phyloP scores from a whole-genome alignment of 192 early-diverging fungal genomes.

The Chytriomyces sp. region DNA sequence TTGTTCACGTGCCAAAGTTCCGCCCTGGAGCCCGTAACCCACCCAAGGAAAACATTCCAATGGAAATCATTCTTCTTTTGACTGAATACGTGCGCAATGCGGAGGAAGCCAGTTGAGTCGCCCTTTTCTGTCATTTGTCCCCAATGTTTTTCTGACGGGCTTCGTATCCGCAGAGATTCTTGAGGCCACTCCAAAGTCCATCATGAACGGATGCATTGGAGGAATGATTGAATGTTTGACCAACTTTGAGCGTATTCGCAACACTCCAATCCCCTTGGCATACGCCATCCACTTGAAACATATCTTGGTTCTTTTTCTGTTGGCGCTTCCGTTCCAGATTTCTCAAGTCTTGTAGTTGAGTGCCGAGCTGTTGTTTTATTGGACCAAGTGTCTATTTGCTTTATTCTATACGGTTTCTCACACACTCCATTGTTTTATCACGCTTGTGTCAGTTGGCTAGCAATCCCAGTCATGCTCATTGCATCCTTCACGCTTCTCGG shows the following conservation, averaged over 20 bases:
- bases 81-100: constrained; percentile 30
- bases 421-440: not conserved
- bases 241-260: constrained; percentile 71
- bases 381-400: not conserved
- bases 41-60: constrained; percentile 8
- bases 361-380: constrained; percentile 35
- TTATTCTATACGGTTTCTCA: constrained; percentile 20
- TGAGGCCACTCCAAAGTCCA: constrained; percentile 39
- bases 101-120: not conserved
- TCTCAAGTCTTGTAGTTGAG: constrained; percentile 46
- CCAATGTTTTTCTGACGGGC: not conserved
- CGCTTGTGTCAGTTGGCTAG: constrained; percentile 41
- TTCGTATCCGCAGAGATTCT: constrained; percentile 35
- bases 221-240: constrained; percentile 63
- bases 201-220: constrained; percentile 42
- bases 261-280: constrained; percentile 72
- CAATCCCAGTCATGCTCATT: constrained; percentile 71
- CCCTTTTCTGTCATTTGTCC: not conserved
- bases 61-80: constrained; percentile 21
- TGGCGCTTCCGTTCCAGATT: constrained; percentile 68
- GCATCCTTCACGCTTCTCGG: constrained; percentile 76
- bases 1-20: constrained; percentile 70
- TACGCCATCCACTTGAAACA: constrained; percentile 75
- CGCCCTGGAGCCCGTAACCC: constrained; percentile 26
- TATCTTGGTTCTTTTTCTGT: constrained; percentile 64